Base-by-base conservation (phyloP, 345 rosid genomes). In the Hypericum perforatum region DNA sequence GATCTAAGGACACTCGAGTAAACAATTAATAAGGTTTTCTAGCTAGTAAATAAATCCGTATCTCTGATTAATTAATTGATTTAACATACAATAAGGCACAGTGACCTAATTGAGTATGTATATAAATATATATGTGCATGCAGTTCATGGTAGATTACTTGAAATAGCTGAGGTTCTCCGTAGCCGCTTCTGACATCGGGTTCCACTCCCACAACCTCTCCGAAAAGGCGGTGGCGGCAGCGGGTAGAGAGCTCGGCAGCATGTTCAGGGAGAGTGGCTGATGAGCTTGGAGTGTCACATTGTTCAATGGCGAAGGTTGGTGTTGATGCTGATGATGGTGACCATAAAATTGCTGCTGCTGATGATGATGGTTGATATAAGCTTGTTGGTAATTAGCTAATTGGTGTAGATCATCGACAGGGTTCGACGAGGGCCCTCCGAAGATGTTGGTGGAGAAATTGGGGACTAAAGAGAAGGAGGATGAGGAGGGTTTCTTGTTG, bases 201-300 rank as follows among this genome's bases (percentile, higher is more conserved):
- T 76, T 89, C 97, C 97, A 89, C 38, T 89, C 95, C 97, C 95
- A 85, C 62, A 82, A 43, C 50, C 79, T 53, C 70, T 82, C 89
- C 0, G 82, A 65, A 58, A 77, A 76, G 45, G 82, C 63, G 0
- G 68, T 54, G 14, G 78, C 78, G 45, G 82, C 63, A 0, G 65
- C 53, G 14, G 78, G 80, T 48, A 73, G 57, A 11, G 73, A 55
- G 49, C 63, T 59, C 7, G 86, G 80, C n/a, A 68, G 69, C 59
- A 64, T 60, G 64, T 64, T 75, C 70, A 74, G 69, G 0, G 79
- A 64, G 10, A 73, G 69, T 11, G 75, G 69, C 56, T 22, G 32
- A 22, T 68, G 76, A 12, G 81, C 48, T 41, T 68, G 82, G 37
- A 71, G 53, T 2, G 65, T 53, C 22, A 70, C 46, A 5, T 63